phyloP scores from a whole-genome alignment of 192 early-diverging fungal genomes.

The Backusella morwellensis region DNA sequence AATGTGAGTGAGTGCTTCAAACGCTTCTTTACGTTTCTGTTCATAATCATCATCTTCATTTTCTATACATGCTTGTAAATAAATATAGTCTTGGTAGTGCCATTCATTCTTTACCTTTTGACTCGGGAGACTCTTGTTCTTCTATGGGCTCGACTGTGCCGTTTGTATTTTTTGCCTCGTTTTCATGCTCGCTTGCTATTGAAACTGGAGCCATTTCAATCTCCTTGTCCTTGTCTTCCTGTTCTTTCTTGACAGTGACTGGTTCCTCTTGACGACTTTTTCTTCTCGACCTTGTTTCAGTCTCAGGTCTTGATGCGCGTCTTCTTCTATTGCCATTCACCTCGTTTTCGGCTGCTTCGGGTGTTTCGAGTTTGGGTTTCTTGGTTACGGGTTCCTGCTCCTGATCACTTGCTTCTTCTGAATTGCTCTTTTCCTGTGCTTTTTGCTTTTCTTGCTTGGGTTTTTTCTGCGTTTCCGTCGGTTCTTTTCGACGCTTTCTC shows the following conservation, averaged over 20 bases:
- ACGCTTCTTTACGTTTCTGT: constrained; percentile 48
- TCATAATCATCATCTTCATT: constrained; percentile 45
- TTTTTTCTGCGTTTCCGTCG: neutral
- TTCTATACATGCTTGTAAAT: neutral
- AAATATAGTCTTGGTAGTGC: no score
- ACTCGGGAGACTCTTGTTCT: neutral
- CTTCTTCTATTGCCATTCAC: neutral
- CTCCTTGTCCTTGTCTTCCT: neutral
- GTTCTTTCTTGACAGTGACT: neutral
- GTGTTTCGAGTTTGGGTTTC: neutral
- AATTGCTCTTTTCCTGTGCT: neutral
- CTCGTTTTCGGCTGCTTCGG: neutral
- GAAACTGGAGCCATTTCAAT: neutral
- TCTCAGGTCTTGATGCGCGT: constrained; percentile 6
- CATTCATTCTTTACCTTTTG: neutral
- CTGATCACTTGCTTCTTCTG: neutral
- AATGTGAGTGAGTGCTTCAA: constrained; percentile 53
- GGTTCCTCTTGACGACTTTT: constrained; percentile 8
- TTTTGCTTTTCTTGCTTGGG: neutral
- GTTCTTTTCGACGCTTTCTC: constrained; percentile 8
- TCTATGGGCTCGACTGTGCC: neutral
- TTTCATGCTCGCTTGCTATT: neutral
- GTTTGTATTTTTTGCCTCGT: neutral
- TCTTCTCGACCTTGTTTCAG: neutral
- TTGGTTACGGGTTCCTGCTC: neutral